phyloP scores from a whole-genome alignment of 1,284 basidiomycete genomes.

The Cryptococcus sp. region DNA sequence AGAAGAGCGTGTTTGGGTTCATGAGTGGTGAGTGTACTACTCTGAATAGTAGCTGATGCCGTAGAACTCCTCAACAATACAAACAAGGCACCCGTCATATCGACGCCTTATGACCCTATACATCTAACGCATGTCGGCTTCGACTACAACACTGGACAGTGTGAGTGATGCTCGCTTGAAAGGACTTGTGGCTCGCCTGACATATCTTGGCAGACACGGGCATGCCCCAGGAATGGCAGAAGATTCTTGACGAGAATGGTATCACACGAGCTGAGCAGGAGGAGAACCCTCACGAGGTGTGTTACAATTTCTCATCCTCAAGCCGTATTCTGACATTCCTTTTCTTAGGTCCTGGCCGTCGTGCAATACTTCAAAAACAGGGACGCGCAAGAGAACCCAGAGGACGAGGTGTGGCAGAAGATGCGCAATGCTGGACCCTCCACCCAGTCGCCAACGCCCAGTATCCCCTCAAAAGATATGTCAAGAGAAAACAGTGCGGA shows the following conservation, averaged over 20 bases:
- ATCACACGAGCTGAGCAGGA: conserved; percentile 95
- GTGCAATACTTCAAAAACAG: conserved; percentile 78
- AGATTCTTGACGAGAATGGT: conserved; percentile 91
- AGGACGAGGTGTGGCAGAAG: conserved; percentile 74
- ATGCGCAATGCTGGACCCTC: conserved; percentile 56
- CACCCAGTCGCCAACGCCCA: conserved; percentile 22
- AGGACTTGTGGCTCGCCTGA: conserved; percentile 8
- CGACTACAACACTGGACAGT: conserved; percentile 98
- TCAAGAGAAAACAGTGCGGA: conserved; percentile 48
- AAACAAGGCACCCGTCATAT: conserved; percentile 77
- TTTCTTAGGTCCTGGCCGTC: conserved; percentile 77
- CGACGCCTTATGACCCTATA: conserved; percentile 97
- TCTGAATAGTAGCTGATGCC: conserved; percentile 4
- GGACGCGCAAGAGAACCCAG: conserved; percentile 52
- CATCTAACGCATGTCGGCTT: conserved; percentile 99
- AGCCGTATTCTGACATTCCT: background rate
- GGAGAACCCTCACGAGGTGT: conserved; percentile 89
- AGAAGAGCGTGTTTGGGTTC: conserved; percentile 54
- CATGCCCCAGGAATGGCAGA: conserved; percentile 98
- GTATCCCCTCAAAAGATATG: conserved; percentile 35
- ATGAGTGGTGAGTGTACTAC: conserved; percentile 44
- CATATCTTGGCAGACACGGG: conserved; percentile 65
- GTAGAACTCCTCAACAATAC: conserved; percentile 74
- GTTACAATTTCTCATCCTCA: conserved; percentile 2
- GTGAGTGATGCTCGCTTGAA: conserved; percentile 34